Percentiles rank a stretch among this genome's conserved stretches.
These are phyloP conservation scores for Ochromonas danica DNA, from an alignment of 108 stramenopile species.

Conservation along the genomic window DNA sequence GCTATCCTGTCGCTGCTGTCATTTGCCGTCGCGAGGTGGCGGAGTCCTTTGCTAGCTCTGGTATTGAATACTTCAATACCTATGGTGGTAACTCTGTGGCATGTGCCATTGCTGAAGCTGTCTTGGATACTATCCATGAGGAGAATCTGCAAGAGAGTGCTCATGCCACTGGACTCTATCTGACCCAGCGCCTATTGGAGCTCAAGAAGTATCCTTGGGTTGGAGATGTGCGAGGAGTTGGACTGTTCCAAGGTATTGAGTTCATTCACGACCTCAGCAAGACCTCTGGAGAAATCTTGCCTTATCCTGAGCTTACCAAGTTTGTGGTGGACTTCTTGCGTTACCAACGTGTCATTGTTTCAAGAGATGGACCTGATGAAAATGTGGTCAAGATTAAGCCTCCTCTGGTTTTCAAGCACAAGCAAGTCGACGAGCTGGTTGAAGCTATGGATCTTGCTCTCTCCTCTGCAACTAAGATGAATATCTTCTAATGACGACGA, in stretches of 20 bases:
- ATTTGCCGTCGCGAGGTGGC: conserved; percentile 70
- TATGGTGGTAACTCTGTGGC: conserved; percentile 90
- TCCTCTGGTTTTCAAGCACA: conserved; percentile 77
- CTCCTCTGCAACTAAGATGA: background rate
- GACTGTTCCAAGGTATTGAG: conserved; percentile 88
- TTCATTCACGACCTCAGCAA: conserved; percentile 64
- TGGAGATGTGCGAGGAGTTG: conserved; percentile 86
- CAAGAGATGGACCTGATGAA: conserved; percentile 77
- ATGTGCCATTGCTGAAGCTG: conserved; percentile 54
- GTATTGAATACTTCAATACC: conserved; percentile 95
- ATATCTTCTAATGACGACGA: conserved; percentile 20
- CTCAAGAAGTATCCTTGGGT: conserved; percentile 59
- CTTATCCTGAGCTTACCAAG: conserved; percentile 60
- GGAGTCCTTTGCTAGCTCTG: conserved; percentile 71
- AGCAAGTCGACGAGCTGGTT: conserved; percentile 69
- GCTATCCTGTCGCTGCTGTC: conserved; percentile 88
- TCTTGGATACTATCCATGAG: conserved; percentile 66
- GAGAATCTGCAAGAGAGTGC: conserved; percentile 78
- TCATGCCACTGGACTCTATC: conserved; percentile 64
- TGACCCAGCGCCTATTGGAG: conserved; percentile 55
- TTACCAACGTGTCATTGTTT: conserved; percentile 70
- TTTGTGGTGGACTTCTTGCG: background rate
- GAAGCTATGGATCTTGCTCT: conserved; percentile 60
- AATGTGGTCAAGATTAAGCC: conserved; percentile 93
- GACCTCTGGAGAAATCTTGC: conserved; percentile 65